phyloP scores from a whole-genome alignment of 106 monocot genomes.

The Dendrobium chrysotoxum region DNA sequence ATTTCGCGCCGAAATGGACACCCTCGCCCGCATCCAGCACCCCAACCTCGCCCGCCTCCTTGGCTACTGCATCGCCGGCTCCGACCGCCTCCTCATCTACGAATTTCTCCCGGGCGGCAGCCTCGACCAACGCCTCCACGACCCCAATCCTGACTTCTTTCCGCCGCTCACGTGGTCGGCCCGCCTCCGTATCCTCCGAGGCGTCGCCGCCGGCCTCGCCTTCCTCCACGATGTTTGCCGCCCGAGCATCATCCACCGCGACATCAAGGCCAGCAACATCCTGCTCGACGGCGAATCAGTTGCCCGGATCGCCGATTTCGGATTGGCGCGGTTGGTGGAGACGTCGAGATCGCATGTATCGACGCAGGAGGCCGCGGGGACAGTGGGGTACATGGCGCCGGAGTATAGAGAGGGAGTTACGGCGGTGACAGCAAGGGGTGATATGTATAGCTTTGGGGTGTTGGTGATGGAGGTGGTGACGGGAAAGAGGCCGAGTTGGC shows the following conservation, averaged over 20 bases:
- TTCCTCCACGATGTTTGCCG: constrained; percentile 70
- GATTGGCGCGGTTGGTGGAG: constrained; percentile 56
- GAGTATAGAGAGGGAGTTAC: constrained; percentile 55
- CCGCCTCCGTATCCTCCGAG: constrained; percentile 36
- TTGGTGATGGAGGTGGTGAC: constrained; percentile 59
- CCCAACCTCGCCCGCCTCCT: constrained; percentile 61
- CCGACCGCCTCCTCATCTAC: constrained; percentile 74
- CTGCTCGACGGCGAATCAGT: constrained; percentile 46
- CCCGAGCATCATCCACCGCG: constrained; percentile 75
- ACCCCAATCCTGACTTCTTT: not conserved
- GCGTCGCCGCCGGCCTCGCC: constrained; percentile 54
- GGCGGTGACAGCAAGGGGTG: constrained; percentile 42
- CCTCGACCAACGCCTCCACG: constrained; percentile 77
- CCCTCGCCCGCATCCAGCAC: constrained; percentile 55
- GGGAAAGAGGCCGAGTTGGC: constrained; percentile 59
- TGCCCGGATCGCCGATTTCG: constrained; percentile 72
- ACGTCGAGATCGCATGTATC: constrained; percentile 35
- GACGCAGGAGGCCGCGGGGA: constrained; percentile 71
- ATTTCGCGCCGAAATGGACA: constrained; percentile 88
- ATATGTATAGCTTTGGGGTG: constrained; percentile 85
- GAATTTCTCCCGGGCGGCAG: constrained; percentile 62
- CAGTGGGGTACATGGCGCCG: constrained; percentile 86
- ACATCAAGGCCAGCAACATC: constrained; percentile 86
- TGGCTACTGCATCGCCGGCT: constrained; percentile 62
- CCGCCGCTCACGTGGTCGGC: constrained; percentile 29